Percentiles rank a stretch among this genome's conserved stretches.
These are phyloP conservation scores for Kregervanrija delftensis DNA, from an alignment of 805 yeast genomes.

Conservation along the genomic window DNA sequence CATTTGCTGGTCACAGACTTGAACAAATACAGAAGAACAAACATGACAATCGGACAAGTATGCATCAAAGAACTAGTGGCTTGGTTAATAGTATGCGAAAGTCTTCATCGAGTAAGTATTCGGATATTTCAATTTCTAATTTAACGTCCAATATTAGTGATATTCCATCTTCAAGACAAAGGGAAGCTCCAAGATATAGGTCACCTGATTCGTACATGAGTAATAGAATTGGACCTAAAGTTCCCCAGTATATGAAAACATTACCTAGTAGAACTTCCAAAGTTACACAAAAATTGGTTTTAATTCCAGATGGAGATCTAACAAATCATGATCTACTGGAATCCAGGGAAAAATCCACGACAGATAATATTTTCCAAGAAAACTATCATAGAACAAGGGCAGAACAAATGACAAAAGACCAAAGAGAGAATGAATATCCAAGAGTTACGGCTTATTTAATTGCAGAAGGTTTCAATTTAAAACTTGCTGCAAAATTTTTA, in stretches of 20 bases:
- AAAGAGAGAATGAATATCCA: slow-evolving; percentile 57
- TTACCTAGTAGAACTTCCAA: slow-evolving; percentile 76
- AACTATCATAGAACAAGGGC: slow-evolving; percentile 33
- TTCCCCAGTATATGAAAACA: slow-evolving; percentile 46
- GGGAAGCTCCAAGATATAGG: slow-evolving; percentile 21
- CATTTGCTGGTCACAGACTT: slow-evolving; percentile 63
- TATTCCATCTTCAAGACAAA: slow-evolving; percentile 68
- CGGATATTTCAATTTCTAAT: slow-evolving; percentile 76
- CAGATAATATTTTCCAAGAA: slow-evolving; percentile 29
- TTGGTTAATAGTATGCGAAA: slow-evolving; percentile 13
- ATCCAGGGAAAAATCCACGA: slow-evolving; percentile 20
- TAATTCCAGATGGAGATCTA: slow-evolving; percentile 61
- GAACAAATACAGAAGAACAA: slow-evolving; percentile 15
- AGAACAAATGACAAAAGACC: slow-evolving; percentile 52
- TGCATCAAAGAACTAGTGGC: slow-evolving; percentile 6
- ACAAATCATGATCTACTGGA: slow-evolving; percentile 6
- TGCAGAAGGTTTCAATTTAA: slow-evolving; percentile 72
- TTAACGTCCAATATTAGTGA: slow-evolving; percentile 74
- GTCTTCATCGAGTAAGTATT: slow-evolving; percentile 38
- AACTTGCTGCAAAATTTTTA: slow-evolving; percentile 56
- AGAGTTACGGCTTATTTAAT: slow-evolving; percentile 90
- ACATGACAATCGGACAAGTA: slow-evolving; percentile 9
- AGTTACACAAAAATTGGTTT: slow-evolving; percentile 76
- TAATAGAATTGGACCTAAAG: slow-evolving; percentile 17
- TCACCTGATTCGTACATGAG: slow-evolving; percentile 8